Evolutionary conservation across 345 rosid genomes (phyloP).

Genomic region (Dovyalis caffra): DNA sequence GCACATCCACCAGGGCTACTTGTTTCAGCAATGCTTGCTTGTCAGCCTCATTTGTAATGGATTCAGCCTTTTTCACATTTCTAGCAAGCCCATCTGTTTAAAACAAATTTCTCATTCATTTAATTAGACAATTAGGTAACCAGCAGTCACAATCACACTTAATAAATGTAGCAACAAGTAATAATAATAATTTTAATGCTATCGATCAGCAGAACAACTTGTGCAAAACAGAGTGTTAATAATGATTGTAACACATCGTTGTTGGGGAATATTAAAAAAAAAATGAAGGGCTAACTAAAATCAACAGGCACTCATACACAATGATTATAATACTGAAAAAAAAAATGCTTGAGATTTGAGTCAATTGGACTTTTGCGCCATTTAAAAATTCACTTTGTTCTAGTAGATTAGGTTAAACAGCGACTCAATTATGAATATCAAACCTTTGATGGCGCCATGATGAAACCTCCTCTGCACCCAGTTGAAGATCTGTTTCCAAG

Average conservation of each 20-base stretch:
- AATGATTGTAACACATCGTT: neutral
- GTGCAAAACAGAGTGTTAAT: neutral
- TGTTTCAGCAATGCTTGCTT: constrained; percentile 65
- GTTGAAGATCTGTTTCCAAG: constrained; percentile 61
- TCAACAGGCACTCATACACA: neutral
- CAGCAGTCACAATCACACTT: neutral
- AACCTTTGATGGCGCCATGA: constrained; percentile 66
- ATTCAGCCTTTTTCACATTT: constrained; percentile 51
- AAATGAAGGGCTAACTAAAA: neutral
- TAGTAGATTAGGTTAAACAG: neutral
- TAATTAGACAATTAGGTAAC: neutral
- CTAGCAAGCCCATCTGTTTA: constrained; percentile 43
- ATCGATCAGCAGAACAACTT: neutral
- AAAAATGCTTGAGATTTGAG: neutral
- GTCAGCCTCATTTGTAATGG: constrained; percentile 50
- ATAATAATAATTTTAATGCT: neutral
- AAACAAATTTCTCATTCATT: neutral
- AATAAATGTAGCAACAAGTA: too few relatives aligned
- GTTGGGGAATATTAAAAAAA: neutral
- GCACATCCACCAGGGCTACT: constrained; percentile 58
- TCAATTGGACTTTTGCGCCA: neutral
- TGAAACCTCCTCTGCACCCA: constrained; percentile 83
- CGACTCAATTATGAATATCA: neutral
- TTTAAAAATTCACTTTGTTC: neutral
- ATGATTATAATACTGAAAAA: neutral